A percentile compares a stretch with the other conserved stretches of the same genome.
Conservation (phyloP, 768 basidiomycete genomes). For the Boletus huronensis region DNA sequence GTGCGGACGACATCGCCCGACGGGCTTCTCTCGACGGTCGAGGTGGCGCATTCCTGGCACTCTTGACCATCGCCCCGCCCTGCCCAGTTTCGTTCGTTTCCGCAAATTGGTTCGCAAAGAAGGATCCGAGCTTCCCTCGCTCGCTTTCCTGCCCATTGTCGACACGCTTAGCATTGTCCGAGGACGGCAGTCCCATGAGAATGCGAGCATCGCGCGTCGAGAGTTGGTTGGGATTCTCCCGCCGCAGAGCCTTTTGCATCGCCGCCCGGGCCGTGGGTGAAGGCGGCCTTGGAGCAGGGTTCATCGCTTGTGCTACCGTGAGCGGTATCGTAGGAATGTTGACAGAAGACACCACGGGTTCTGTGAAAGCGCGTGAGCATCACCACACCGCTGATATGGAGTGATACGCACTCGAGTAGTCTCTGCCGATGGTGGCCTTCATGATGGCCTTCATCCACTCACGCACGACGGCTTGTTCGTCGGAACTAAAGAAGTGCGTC, state of each 20-base stretch:
- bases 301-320: constrained; percentile 93
- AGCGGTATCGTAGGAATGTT: constrained; percentile 96
- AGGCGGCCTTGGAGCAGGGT: constrained; percentile 91
- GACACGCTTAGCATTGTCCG: constrained; percentile 22
- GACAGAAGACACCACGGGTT: constrained; percentile 92
- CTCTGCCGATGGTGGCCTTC: constrained; percentile 95
- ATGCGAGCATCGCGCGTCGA: constrained; percentile 77
- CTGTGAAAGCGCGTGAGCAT: constrained; percentile 38
- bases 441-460: constrained; percentile 99
- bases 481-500: constrained; percentile 88
- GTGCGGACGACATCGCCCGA: constrained; percentile 34
- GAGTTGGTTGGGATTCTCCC: constrained; percentile 82
- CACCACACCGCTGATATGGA: not conserved
- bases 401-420: constrained; percentile 73
- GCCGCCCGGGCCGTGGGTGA: constrained; percentile 86
- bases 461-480: constrained; percentile 79
- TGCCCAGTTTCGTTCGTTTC: constrained; percentile 17
- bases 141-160: constrained; percentile 37
- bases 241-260: constrained; percentile 79
- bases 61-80: constrained; percentile 15
- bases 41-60: constrained; percentile 43
- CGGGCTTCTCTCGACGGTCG: constrained; percentile 68
- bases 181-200: constrained; percentile 55
- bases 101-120: constrained; percentile 45
- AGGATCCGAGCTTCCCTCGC: constrained; percentile 50